Base-by-base conservation (phyloP, 2,329 filamentous ascomycete species). In the Fusarium pseudocircinatum region DNA sequence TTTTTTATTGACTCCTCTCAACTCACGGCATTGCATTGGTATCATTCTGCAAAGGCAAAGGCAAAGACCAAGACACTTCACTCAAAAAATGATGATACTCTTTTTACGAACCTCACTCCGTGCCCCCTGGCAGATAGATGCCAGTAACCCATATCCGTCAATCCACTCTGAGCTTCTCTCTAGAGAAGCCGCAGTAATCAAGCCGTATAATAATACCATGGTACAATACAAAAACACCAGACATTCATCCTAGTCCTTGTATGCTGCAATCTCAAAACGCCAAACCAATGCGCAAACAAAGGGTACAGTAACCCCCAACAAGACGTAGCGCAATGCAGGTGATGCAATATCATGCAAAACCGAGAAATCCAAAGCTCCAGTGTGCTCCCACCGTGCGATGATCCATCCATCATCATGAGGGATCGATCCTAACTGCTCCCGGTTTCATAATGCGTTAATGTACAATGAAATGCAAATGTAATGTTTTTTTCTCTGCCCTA, bases 381-480 rank as follows among this genome's bases (percentile, higher is more conserved):
- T 54, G 71, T 67, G 61, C 69, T 63, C 66, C 67, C 74, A 72
- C 65, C 67, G 53, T 70, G 63, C 69, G 52, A 69, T 72, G 58
- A 70, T 73, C 67, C 66, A 66, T 73, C 70, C 63, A 61, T 70
- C 70, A 66, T 67, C 70, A 66, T 67, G 61, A 63, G 62, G 61
- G 61, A 65, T 68, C 60, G 49, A 63, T 69, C 62, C 50, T 34
- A 30, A 65, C 60, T 71, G 56, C 56, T 70, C 72, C 73, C 63
- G 66, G 61, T 58, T 66, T 77, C 76, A 69, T 78, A 68, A 78
- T 75, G 68, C 76, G 75, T 78, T 77, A 78, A 70, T 78, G 60
- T 78, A 78, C 76, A 78, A 47, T 67, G 43, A 69, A 71, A 68
- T 70, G 66, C 65, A 69, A 70, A 71, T 57, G 32, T 50, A 24